These are phyloP conservation scores for Amylocystis lapponica DNA, from an alignment of 768 basidiomycete genomes.

Conservation along the genomic window DNA sequence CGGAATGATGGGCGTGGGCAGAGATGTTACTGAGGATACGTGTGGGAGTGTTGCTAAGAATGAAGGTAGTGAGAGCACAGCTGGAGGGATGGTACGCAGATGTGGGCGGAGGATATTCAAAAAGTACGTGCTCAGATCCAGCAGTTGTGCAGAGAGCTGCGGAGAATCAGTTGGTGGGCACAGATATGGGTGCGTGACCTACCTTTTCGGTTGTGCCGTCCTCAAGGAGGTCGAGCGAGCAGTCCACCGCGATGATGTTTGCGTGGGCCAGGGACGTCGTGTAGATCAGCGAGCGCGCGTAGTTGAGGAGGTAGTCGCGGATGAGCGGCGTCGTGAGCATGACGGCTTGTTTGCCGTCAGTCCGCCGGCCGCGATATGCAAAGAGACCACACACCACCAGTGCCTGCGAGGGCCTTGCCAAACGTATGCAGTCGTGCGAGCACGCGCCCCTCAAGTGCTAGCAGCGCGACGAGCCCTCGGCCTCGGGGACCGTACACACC, in stretches of 20 bases:
- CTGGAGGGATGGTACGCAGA: slow-evolving; percentile 23
- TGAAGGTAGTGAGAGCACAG: slow-evolving; percentile 26
- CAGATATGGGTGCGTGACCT: slow-evolving; percentile 16
- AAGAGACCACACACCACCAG: slow-evolving; percentile 62
- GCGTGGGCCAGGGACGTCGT: slow-evolving; percentile 80
- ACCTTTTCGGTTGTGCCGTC: slow-evolving; percentile 61
- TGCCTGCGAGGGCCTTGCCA: slow-evolving; percentile 83
- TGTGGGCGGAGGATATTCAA: slow-evolving; percentile 24
- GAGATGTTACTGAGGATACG: slow-evolving; percentile 10
- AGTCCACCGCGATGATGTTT: slow-evolving; percentile 69
- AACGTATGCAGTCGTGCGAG: slow-evolving; percentile 84
- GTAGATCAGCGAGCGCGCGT: slow-evolving; percentile 87
- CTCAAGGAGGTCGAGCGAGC: slow-evolving; percentile 74
- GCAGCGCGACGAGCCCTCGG: slow-evolving; percentile 61
- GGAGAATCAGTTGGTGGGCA: slow-evolving; percentile 14
- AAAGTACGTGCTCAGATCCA: slow-evolving; percentile 38
- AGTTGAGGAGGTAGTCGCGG: slow-evolving; percentile 85
- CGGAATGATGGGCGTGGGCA: slow-evolving; percentile 79
- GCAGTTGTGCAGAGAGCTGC: slow-evolving; percentile 33
- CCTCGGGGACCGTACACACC: slow-evolving; percentile 83
- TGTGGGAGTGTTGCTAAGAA: slow-evolving; percentile 26
- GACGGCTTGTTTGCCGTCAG: slow-evolving; percentile 46
- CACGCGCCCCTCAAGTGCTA: slow-evolving; percentile 69
- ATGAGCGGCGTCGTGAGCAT: slow-evolving; percentile 67
- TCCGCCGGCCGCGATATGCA: neutral